Conservation (phyloP, 73 alveolate species). For the Paramecium primaurelia region DNA sequence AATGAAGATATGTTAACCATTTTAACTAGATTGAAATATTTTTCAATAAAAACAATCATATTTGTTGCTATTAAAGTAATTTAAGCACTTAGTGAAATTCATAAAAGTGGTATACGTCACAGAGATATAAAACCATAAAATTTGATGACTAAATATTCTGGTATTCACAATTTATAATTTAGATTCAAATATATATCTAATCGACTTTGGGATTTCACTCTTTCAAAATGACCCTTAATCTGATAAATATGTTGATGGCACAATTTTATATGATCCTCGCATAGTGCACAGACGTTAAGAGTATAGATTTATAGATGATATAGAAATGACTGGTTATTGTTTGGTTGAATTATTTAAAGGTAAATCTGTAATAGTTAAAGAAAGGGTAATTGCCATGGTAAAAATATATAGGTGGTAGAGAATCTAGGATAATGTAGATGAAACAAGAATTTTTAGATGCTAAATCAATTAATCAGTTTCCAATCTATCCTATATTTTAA, state of each 20-base stretch:
- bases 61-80: neutral
- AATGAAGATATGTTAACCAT: neutral
- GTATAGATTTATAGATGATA: neutral
- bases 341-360: neutral
- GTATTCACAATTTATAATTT: neutral
- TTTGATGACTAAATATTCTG: neutral
- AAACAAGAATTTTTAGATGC: conserved; percentile 16
- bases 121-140: conserved; percentile 28
- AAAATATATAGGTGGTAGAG: conserved; percentile 10
- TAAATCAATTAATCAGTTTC: neutral
- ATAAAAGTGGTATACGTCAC: neutral
- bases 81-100: neutral
- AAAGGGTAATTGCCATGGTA: conserved; percentile 20
- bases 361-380: neutral
- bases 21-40: neutral
- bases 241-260: neutral
- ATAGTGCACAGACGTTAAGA: neutral
- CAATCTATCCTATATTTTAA: neutral
- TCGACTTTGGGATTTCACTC: conserved; percentile 4
- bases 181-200: neutral
- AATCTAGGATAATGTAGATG: neutral
- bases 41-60: neutral
- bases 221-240: neutral
- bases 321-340: conserved; percentile 10
- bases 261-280: conserved; percentile 1